These are phyloP conservation scores for Fennellomyces sp. DNA, from an alignment of 371 early-diverging fungal species.

Conservation along the genomic window DNA sequence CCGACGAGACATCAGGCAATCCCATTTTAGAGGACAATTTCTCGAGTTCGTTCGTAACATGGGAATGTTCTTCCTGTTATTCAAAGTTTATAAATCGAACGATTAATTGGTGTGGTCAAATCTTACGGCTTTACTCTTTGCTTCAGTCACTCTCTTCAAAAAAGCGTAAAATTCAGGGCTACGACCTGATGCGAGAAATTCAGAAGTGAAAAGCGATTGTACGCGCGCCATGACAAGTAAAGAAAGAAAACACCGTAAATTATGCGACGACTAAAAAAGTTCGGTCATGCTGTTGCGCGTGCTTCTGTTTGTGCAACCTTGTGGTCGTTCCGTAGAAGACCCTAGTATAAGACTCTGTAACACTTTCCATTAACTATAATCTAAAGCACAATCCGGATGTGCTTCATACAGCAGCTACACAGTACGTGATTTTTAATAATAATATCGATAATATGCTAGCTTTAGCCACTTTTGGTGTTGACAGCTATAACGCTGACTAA, in stretches of 20 bases:
- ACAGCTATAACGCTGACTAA: too few relatives aligned
- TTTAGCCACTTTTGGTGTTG: too few relatives aligned
- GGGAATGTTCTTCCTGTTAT: slow-evolving; percentile 38
- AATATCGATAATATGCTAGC: too few relatives aligned
- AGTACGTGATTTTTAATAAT: too few relatives aligned
- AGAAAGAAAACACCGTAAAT: background rate
- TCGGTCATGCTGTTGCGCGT: too few relatives aligned
- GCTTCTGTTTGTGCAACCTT: too few relatives aligned
- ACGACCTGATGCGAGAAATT: slow-evolving; percentile 42
- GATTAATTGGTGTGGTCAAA: background rate
- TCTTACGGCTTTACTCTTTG: slow-evolving; percentile 44
- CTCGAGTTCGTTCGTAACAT: slow-evolving; percentile 28
- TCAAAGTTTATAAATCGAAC: background rate
- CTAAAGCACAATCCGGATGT: too few relatives aligned
- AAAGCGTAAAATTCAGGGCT: slow-evolving; percentile 38
- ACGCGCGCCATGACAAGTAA: slow-evolving; percentile 10
- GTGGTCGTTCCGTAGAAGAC: too few relatives aligned
- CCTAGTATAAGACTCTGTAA: too few relatives aligned
- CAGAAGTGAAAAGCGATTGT: slow-evolving; percentile 26
- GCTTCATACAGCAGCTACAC: too few relatives aligned
- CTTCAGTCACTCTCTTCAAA: slow-evolving; percentile 29
- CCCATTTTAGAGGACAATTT: slow-evolving; percentile 29
- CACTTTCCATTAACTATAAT: too few relatives aligned
- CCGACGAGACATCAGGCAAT: slow-evolving; percentile 40
- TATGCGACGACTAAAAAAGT: background rate